These are phyloP conservation scores for Hypoxylon cercidicola DNA, from an alignment of 495 filamentous ascomycete genomes.

Conservation along the genomic window DNA sequence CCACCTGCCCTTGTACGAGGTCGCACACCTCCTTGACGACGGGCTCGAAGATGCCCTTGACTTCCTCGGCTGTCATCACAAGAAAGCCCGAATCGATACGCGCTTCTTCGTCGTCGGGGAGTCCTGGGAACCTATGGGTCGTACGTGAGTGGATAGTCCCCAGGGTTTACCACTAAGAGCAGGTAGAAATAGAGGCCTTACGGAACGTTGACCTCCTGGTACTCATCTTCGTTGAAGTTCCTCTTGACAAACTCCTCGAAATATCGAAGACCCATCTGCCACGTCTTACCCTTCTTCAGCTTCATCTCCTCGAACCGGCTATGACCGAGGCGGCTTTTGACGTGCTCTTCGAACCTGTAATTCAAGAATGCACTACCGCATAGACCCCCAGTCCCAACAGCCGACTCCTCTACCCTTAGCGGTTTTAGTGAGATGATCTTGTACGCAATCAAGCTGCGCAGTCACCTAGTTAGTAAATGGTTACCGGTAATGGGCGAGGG, in stretches of 20 bases:
- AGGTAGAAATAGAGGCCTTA: constrained; percentile 38
- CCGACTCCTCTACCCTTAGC: constrained; percentile 70
- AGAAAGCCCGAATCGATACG: constrained; percentile 73
- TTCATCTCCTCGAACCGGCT: constrained; percentile 70
- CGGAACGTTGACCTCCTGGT: constrained; percentile 75
- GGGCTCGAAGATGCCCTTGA: constrained; percentile 73
- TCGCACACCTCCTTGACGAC: constrained; percentile 71
- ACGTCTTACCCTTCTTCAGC: constrained; percentile 66
- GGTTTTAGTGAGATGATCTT: constrained; percentile 69
- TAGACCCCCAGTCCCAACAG: constrained; percentile 70
- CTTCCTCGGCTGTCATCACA: constrained; percentile 67
- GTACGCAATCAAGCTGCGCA: constrained; percentile 71
- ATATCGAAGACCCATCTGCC: constrained; percentile 78
- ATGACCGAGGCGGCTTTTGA: constrained; percentile 66
- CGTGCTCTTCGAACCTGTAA: constrained; percentile 72
- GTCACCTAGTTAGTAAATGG: constrained; percentile 34
- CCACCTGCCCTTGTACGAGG: constrained; percentile 69
- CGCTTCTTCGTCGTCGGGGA: constrained; percentile 72
- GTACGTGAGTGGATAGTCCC: neutral
- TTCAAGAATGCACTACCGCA: constrained; percentile 79
- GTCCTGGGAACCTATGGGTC: constrained; percentile 66
- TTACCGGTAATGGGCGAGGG: constrained; percentile 28
- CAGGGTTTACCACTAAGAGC: neutral
- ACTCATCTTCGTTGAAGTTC: constrained; percentile 79
- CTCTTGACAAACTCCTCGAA: constrained; percentile 76